Evolutionary conservation across 1,139 yeast genomes (phyloP), one percentile per base, ranked within the genome.

Genomic region (Yamadazyma aaseri): DNA sequence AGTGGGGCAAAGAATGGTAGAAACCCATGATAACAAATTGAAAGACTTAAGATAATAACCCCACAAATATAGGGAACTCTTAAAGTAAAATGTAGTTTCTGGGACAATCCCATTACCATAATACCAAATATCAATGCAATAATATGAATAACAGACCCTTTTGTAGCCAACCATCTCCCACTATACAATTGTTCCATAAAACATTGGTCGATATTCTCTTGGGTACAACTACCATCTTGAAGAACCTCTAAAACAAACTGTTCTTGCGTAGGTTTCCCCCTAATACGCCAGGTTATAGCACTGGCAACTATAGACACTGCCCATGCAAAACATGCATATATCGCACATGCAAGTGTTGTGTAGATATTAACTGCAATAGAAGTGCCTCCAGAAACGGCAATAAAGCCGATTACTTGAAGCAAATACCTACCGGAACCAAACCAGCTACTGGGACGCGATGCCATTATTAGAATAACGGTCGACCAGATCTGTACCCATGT

Each of bases 401-500:
- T 51, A 31, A 63, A 60, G 2, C 56, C 60, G 21, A 61, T 44
- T 20, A 63, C 51, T 29, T 53, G 60, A 20, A 55, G 33, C 34
- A 64, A 46, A 38, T 54, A 64, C 1, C 60, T 48, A 2, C 62
- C 64, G 12, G 36, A 35, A 3, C 69, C 69, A 1, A 63, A 25
- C 67, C 67, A 64, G 9, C 35, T 33, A 30, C 54, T 46, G 1
- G 57, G 44, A 7, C 35, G 32, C 1, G 63, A 65, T 1, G 60
- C 50, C 3, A 60, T 46, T 6, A 55, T 39, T 11, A 64, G 32
- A 2, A 64, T 36, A 7, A 56, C 53, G 1, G 58, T 46, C 4
- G 42, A 33, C 61, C 66, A 63, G 3, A 56, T 39, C 34, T 58
- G 63, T 3, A 52, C 22, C 59, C 63, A 64, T 2, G 65, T 52